Evolutionary conservation across 164 flowering plant species (phyloP).

Genomic region (Cinnamomum micranthum): DNA sequence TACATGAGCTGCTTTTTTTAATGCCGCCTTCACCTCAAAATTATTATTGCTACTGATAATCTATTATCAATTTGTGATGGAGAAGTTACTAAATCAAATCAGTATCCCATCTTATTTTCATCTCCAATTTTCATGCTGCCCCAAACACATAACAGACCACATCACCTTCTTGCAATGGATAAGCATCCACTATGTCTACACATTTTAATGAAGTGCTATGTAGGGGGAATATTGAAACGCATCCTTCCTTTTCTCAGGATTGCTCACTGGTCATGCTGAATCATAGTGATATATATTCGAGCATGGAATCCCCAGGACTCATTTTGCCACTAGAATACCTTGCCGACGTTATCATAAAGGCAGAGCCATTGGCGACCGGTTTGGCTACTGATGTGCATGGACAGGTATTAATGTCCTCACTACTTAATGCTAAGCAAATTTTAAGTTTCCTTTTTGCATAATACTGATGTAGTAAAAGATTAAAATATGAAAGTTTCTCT

Average conservation of each 20-base stretch:
- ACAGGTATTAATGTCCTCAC: slow-evolving; percentile 50
- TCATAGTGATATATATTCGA: slow-evolving; percentile 71
- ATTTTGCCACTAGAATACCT: slow-evolving; percentile 62
- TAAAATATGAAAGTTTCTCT: too few species aligned
- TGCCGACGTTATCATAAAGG: slow-evolving; percentile 64
- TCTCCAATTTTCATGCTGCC: background rate
- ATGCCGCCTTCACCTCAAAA: too few species aligned
- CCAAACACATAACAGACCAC: background rate
- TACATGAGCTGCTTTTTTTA: background rate
- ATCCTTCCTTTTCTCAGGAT: slow-evolving; percentile 34
- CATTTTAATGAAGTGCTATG: background rate
- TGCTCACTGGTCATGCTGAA: slow-evolving; percentile 62
- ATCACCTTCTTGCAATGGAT: background rate
- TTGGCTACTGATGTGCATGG: slow-evolving; percentile 92
- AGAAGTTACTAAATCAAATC: too few species aligned
- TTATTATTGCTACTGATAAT: too few species aligned
- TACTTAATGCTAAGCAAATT: background rate
- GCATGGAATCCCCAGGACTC: slow-evolving; percentile 33
- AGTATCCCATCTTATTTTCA: background rate
- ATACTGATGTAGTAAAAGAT: background rate
- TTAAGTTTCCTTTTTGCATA: background rate
- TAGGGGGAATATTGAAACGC: background rate
- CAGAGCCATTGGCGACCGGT: slow-evolving; percentile 78
- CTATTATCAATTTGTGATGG: too few species aligned
- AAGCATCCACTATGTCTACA: background rate